Base-by-base conservation (phyloP, 768 basidiomycete genomes). In the Pisolithus tinctorius region DNA sequence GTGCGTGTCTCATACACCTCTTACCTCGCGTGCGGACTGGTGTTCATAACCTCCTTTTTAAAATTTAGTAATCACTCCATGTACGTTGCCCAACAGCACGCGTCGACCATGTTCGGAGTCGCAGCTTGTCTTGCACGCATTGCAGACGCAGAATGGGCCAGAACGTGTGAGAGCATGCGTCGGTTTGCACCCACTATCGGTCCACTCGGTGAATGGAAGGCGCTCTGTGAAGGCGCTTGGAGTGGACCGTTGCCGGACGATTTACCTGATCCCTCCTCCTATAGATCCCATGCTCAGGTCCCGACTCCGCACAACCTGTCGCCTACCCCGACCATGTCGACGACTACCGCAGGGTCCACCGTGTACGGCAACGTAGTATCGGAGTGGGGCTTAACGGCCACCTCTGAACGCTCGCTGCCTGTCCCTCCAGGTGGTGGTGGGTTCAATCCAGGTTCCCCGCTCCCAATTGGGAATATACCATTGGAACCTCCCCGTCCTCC, bases 61-160 rank as follows among this genome's bases (percentile, higher is more conserved):
- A 31, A 27, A 54, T 43, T 14, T 38, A 90, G 87, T 58, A 83
- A 88, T 44, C 88, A 91, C 62, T 65, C 82, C 1, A 61, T 83
- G 0, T 68, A 73, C 34, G 76, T 88, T 26, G 82, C 79, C 1
- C 81, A 85, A 58, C 74, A 76, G 43, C 84, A 89, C 56, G 71
- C 72, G 2, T 57, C 73, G 3, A 78, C 79, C 0, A 82, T 81
- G 2, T 82, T 79, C 47, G 76, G 67, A 53, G 73, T 88, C 13
- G 86, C 86, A 2, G 81, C 82, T 0, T 77, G 74, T 51, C 69
- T 91, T 17, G 74, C 84, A 8, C 76, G 85, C 25, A 70, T 89
- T n/a, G 87, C 86, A 1, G 87, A 91, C 51, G 81, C 82, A 6
- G 86, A 89, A 68, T 92, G 88, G 88, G 61, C 77, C 23, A 80